Base-by-base conservation (phyloP, 305 asterid genomes). In the Fraxinus albicans region DNA sequence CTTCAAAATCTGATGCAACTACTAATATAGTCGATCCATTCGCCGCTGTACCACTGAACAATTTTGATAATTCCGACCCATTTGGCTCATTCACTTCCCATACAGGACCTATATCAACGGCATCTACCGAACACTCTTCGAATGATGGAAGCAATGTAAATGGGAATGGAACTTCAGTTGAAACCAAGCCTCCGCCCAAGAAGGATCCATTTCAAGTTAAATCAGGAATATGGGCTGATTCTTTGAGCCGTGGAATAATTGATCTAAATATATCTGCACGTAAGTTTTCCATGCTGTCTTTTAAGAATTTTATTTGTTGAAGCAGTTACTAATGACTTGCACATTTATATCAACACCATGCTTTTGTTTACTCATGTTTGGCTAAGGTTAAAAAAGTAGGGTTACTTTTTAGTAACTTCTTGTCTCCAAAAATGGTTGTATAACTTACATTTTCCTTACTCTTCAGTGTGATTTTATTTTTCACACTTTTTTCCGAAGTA, bases 251-350 rank as follows among this genome's bases (percentile, higher is more conserved):
- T 40, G 94, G 94, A 80, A 53, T 89, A 77, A 89, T 90, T 23
- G 94, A 90, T 89, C 88, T 90, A 10, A 90, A 90, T 69, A 95
- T 95, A 86, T 76, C 92, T 83, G 95, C 96, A 81, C 97, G 98
- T 95, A 90, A 91, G 98, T 91, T 84, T 38, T 84, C 81, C 81
- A 63, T 35, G 44, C 31, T n/a, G 40, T 38, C 83, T 38, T 40
- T 29, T 40, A 83, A 44, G 69, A 23, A 53, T 38, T 67, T 9
- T 58, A 42, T 80, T 84, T 67, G 38, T 17, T 65, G 82, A 67
- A 36, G 15, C 17, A 35, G 63, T 76, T 42, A 44, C 34, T 3
- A 76, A 23, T 23, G 50, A 60, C 29, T 2, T 60, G 70, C 70
- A 60, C 27, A n/a, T 60, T n/a, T 60, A 60, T 60, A 58, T 60